A percentile compares a stretch with the other conserved stretches of the same genome.
Evolutionary conservation across 257 asterid genomes (phyloP).

Genomic region (Solanum acaule): DNA sequence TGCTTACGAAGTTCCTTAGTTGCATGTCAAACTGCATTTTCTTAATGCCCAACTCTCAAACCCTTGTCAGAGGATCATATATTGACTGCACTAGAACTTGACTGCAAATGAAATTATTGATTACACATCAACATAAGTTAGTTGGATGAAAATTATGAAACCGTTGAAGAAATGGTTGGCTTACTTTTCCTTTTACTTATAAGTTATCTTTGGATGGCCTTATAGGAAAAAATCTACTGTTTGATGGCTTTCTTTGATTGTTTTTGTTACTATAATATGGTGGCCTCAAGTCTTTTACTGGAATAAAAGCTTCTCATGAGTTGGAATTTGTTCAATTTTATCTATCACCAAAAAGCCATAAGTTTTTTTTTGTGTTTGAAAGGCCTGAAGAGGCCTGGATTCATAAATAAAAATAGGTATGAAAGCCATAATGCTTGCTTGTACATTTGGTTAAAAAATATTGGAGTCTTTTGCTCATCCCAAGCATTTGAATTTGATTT

Average conservation of each 20-base stretch:
- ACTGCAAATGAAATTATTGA: not conserved
- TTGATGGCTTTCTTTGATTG: not conserved
- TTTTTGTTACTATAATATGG: no score
- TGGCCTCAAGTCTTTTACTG: no score
- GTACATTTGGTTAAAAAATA: not conserved
- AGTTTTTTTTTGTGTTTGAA: rapidly evolving
- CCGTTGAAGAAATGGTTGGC: not conserved
- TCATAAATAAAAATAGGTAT: not conserved
- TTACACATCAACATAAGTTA: not conserved
- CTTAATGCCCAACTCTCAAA: not conserved
- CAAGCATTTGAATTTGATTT: not conserved
- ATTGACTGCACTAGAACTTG: not conserved
- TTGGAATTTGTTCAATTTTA: not conserved
- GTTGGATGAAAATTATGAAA: not conserved
- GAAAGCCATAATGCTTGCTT: not conserved
- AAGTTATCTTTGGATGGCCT: not conserved
- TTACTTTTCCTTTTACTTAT: not conserved
- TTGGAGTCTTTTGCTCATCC: not conserved
- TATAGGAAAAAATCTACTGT: not conserved
- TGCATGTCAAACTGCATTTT: not conserved
- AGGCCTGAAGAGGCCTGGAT: not conserved
- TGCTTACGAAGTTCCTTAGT: not conserved
- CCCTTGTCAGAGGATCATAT: not conserved
- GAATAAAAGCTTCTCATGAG: not conserved
- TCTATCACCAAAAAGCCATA: not conserved